Conservation (phyloP, 768 basidiomycete genomes). For the Agaricus subrufescens region DNA sequence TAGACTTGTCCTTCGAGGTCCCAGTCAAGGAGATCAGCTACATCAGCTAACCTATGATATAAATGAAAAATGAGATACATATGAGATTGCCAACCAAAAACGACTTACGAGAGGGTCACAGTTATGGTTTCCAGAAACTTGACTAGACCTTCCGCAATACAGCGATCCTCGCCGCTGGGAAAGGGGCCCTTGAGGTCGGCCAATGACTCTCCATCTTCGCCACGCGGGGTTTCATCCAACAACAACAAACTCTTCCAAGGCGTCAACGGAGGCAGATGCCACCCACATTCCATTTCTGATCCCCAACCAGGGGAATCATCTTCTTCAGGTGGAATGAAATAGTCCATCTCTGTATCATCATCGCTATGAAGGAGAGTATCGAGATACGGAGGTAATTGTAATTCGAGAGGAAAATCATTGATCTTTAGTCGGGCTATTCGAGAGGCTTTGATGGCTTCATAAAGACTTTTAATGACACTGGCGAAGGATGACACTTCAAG, state of each 20-base stretch:
- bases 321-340: conserved; percentile 45
- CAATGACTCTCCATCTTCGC: conserved; percentile 49
- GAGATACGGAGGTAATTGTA: conserved; percentile 82
- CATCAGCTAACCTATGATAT: conserved; percentile 59
- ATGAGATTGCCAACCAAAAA: neutral
- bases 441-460: conserved; percentile 70
- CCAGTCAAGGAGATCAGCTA: conserved; percentile 79
- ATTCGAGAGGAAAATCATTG: conserved; percentile 73
- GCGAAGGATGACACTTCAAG: conserved; percentile 69
- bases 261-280: conserved; percentile 65
- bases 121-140: conserved; percentile 72
- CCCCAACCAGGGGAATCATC: conserved; percentile 58
- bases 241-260: conserved; percentile 93
- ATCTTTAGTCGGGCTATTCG: conserved; percentile 77
- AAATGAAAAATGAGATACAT: neutral
- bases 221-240: conserved; percentile 45
- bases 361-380: conserved; percentile 66
- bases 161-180: conserved; percentile 58
- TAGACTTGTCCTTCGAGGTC: conserved; percentile 79
- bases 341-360: conserved; percentile 52
- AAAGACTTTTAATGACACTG: conserved; percentile 73
- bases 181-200: conserved; percentile 56
- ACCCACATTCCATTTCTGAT: conserved; percentile 63
- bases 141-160: conserved; percentile 65
- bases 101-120: conserved; percentile 70